Percentiles rank a stretch among this genome's conserved stretches.
phyloP scores from a whole-genome alignment of 352 stramenopile genomes.

The Phytophthora melonis region DNA sequence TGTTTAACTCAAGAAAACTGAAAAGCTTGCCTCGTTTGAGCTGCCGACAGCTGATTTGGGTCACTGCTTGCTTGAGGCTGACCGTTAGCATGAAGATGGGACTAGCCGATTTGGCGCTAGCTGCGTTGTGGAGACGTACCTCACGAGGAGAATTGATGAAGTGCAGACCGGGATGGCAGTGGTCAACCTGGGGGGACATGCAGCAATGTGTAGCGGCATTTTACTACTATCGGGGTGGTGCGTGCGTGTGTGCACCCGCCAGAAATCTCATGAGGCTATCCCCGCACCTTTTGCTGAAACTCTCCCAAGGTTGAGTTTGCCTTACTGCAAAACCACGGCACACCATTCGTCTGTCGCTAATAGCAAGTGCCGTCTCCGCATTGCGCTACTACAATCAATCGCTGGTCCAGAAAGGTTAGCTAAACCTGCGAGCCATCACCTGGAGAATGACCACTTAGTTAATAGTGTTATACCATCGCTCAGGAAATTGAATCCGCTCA shows the following conservation, averaged over 20 bases:
- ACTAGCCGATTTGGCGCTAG: not conserved
- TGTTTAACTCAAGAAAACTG: not conserved
- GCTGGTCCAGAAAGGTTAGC: not conserved
- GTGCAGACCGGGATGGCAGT: not conserved
- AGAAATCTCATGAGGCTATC: not conserved
- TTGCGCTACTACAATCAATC: not conserved
- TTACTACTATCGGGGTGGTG: too few relatives aligned
- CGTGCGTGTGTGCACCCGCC: too few relatives aligned
- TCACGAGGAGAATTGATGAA: not conserved
- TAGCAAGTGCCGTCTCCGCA: not conserved
- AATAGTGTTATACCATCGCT: not conserved
- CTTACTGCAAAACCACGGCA: not conserved
- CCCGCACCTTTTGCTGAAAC: too few relatives aligned
- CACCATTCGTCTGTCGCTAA: not conserved
- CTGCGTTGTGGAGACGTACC: not conserved
- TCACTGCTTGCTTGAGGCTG: not conserved
- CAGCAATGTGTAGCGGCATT: too few relatives aligned
- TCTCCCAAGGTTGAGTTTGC: too few relatives aligned
- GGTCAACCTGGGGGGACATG: too few relatives aligned
- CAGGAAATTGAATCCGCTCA: not conserved
- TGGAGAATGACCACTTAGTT: not conserved
- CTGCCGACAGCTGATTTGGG: conserved; percentile 3
- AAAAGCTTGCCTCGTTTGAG: not conserved
- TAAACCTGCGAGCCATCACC: too few relatives aligned
- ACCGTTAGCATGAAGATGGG: too few relatives aligned